Percentiles rank a stretch among this genome's conserved stretches.
Conservation (phyloP, 108 stramenopile species). For the Nitzschia palea region DNA sequence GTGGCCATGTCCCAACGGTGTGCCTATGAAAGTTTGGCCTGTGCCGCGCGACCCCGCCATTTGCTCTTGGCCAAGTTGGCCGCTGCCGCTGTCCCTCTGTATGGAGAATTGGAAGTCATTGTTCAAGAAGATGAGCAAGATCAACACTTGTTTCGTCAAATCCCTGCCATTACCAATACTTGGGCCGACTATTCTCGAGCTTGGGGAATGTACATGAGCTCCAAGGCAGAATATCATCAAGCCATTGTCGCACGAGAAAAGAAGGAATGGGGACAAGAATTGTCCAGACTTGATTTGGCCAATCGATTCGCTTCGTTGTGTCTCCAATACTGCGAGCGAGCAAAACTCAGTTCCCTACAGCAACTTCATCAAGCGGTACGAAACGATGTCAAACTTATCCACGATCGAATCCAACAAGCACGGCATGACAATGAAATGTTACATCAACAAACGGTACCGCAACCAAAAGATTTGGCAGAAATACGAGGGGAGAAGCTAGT, state of each 20-base stretch:
- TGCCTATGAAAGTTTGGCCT: constrained; percentile 36
- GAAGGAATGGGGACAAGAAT: constrained; percentile 26
- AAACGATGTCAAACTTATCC: neutral
- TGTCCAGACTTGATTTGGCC: constrained; percentile 30
- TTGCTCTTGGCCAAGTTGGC: constrained; percentile 47
- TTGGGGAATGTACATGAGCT: constrained; percentile 40
- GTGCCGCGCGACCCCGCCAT: constrained; percentile 31
- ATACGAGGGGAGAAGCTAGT: constrained; percentile 38
- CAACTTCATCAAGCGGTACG: constrained; percentile 7
- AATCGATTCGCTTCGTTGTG: constrained; percentile 7
- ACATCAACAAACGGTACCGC: constrained; percentile 13
- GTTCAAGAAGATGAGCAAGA: constrained; percentile 1
- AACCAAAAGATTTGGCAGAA: constrained; percentile 30
- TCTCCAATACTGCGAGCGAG: constrained; percentile 9
- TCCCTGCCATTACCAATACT: constrained; percentile 3
- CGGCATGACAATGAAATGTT: constrained; percentile 13
- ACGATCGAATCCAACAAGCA: constrained; percentile 6
- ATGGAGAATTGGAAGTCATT: constrained; percentile 13
- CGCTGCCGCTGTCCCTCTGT: constrained; percentile 40
- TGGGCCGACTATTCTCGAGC: constrained; percentile 30
- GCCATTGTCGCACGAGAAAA: constrained; percentile 21
- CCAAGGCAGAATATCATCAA: constrained; percentile 48
- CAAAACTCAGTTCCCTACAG: constrained; percentile 1
- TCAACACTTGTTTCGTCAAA: neutral
- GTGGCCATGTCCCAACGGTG: constrained; percentile 48